Evolutionary conservation across 2,329 filamentous ascomycete species (phyloP).

Genomic region (Fusarium pseudoanthophilum): DNA sequence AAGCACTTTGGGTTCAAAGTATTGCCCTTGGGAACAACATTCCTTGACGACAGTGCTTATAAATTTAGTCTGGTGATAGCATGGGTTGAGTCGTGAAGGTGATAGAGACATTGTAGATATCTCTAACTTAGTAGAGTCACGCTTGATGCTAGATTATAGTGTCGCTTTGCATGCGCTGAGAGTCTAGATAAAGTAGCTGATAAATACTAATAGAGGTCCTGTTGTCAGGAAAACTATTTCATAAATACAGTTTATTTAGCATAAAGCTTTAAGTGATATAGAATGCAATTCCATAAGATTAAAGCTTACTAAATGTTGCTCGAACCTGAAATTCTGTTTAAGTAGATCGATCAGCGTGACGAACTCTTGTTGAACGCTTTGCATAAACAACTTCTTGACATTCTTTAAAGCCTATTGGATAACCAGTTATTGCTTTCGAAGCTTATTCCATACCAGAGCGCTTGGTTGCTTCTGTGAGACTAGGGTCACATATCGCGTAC

Average conservation of each 20-base stretch:
- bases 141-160: accelerated
- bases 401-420: accelerated
- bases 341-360: accelerated
- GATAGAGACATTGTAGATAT: accelerated
- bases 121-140: accelerated
- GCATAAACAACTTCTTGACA: accelerated
- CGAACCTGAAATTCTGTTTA: accelerated
- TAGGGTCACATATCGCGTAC: accelerated
- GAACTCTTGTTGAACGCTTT: accelerated
- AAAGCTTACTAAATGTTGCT: accelerated
- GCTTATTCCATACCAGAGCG: accelerated
- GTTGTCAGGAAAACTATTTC: accelerated
- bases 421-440: accelerated
- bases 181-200: background rate
- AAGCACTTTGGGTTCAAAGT: accelerated
- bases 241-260: accelerated
- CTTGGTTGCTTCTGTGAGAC: background rate
- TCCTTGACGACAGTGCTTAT: background rate
- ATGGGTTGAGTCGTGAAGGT: background rate
- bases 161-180: accelerated
- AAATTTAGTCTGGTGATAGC: background rate
- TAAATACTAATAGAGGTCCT: accelerated
- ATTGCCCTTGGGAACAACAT: background rate
- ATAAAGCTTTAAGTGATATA: accelerated
- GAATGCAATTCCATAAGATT: background rate